A percentile compares a stretch with the other conserved stretches of the same genome.
Evolutionary conservation across 768 basidiomycete genomes (phyloP).

Genomic region (Suillus plorans): DNA sequence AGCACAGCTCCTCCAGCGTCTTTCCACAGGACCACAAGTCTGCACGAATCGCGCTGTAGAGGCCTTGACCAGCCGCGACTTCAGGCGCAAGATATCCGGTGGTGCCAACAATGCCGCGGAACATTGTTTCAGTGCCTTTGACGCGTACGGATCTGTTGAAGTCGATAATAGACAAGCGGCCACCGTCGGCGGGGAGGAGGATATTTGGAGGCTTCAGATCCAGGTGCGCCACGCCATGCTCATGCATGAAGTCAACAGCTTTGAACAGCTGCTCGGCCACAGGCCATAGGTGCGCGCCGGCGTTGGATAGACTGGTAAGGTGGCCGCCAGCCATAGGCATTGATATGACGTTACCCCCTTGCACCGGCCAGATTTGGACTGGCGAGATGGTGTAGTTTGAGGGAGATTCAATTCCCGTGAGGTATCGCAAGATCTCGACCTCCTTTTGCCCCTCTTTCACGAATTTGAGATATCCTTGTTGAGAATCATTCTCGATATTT

Average conservation of each 20-base stretch:
- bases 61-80: neutral
- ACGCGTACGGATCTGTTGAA: slow-evolving; percentile 4
- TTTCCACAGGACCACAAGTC: slow-evolving; percentile 5
- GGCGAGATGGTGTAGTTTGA: slow-evolving; percentile 8
- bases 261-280: neutral
- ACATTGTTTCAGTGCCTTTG: neutral
- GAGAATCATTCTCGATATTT: neutral
- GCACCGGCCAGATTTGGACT: slow-evolving; percentile 1
- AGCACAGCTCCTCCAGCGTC: slow-evolving; percentile 1
- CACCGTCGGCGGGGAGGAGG: slow-evolving; percentile 4
- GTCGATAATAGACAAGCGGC: slow-evolving; percentile 4
- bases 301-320: neutral
- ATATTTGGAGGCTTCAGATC: slow-evolving; percentile 17
- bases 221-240: slow-evolving; percentile 10
- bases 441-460: slow-evolving; percentile 4
- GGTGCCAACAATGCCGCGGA: neutral
- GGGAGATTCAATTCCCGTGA: neutral
- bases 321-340: neutral
- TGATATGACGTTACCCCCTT: neutral
- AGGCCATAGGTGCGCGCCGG: neutral
- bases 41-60: neutral
- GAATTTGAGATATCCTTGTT: slow-evolving; percentile 13
- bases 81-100: neutral
- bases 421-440: slow-evolving; percentile 11
- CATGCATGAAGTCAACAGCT: too few species aligned